Evolutionary conservation across 257 asterid genomes (phyloP), one percentile per base, ranked within the genome.

Genomic region (Petunia axillaris): DNA sequence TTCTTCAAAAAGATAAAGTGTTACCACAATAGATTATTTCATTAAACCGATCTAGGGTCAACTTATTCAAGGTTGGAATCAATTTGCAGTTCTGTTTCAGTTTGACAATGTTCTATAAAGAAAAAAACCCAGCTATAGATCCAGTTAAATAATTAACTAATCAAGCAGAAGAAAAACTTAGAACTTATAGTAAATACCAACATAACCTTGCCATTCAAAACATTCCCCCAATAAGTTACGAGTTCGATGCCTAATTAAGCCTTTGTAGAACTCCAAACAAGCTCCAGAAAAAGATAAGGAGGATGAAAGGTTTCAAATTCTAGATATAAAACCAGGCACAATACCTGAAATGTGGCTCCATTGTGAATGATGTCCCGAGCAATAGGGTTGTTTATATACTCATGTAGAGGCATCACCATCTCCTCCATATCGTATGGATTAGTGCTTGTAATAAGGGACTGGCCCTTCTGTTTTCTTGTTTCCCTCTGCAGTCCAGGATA

Each of bases 331-430:
- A 67, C 59, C 60, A 66, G 59, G 85, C 14, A 74, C 25, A 78
- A 77, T 86, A 90, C 99, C 99, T 96, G 99, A 83, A 91, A 96
- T 79, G 98, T 94, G 80, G 99, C 99, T 73, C 99, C 99, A 71
- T 96, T 94, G 83, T 94, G 98, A 83, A 96, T 84, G 84, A 96
- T 84, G 39, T 96, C 99, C 84, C 35, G 88, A 78, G 96, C 94
- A 76, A 89, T 89, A 65, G 98, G 98, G 84, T 91, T 88, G 79
- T 91, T 83, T 54, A 96, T 92, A 90, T 88, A 96, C 76, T 92
- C 87, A 41, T 81, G 97, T 75, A 96, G 87, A 73, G 99, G 99
- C 91, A 96, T 96, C 88, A 90, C 86, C 43, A 89, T 71, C 76
- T 90, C 94, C 82, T 84, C 90, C 91, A 83, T 89, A 86, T 91